Conservation (phyloP, 176 grass and related monocot genomes). For the Oryza coarctata region DNA sequence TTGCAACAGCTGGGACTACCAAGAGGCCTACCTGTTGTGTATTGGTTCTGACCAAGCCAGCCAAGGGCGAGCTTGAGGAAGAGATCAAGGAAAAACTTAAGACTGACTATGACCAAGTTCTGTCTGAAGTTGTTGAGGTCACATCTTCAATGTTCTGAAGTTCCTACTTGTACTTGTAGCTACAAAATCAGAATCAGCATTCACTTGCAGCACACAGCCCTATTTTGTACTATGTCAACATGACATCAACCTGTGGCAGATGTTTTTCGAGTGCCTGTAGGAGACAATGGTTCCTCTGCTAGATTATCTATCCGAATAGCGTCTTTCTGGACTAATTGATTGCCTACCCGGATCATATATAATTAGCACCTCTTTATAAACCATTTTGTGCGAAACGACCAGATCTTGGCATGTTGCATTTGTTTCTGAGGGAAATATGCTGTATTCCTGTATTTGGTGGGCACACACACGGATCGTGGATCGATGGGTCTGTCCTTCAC, state of each 20-base stretch:
- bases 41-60: constrained; percentile 63
- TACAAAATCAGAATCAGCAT: not conserved
- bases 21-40: constrained; percentile 92
- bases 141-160: constrained; percentile 68
- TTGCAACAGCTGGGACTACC: constrained; percentile 69
- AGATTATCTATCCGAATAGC: not conserved
- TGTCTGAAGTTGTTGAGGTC: constrained; percentile 53
- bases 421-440: not conserved
- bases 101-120: constrained; percentile 59
- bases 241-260: not conserved
- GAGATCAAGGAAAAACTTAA: constrained; percentile 77
- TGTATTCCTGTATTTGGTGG: not conserved
- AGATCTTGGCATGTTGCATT: not conserved
- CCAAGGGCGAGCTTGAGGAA: constrained; percentile 53
- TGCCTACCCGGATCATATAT: not conserved
- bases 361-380: not conserved
- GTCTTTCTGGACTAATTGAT: not conserved
- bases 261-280: not conserved
- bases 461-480: not conserved
- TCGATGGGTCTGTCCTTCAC: not conserved
- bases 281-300: not conserved
- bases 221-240: not conserved
- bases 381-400: not conserved
- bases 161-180: not conserved
- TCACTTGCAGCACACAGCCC: not conserved